Percentiles rank a stretch among this genome's conserved stretches.
These are phyloP conservation scores for Aspergillus sp. DNA, from an alignment of 2,329 filamentous ascomycete genomes.

Conservation along the genomic window DNA sequence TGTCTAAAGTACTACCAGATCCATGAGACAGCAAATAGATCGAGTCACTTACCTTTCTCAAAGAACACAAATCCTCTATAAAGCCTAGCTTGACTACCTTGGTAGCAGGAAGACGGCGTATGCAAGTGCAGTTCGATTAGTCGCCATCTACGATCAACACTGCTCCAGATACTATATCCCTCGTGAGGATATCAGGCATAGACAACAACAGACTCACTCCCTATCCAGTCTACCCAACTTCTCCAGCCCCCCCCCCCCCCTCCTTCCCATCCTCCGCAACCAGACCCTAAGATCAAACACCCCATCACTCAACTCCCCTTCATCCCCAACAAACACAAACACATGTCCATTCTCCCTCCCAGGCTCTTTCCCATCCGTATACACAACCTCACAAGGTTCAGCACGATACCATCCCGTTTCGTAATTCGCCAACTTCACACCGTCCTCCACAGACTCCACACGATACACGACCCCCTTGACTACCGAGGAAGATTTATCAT, in stretches of 20 bases:
- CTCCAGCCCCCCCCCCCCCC: background rate
- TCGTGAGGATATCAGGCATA: too few relatives aligned
- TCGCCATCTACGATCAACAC: too few relatives aligned
- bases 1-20: too few relatives aligned
- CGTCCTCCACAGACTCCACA: conserved; percentile 23
- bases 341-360: conserved; percentile 14
- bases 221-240: background rate
- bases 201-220: background rate
- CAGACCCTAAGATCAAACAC: conserved; percentile 23
- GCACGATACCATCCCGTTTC: conserved; percentile 25
- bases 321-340: conserved; percentile 25
- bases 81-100: too few relatives aligned
- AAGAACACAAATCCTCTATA: too few relatives aligned
- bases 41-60: too few relatives aligned
- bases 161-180: too few relatives aligned
- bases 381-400: conserved; percentile 19
- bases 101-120: too few relatives aligned
- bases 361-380: conserved; percentile 20
- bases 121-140: too few relatives aligned
- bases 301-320: conserved; percentile 21
- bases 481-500: conserved; percentile 18
- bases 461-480: conserved; percentile 28
- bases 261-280: conserved; percentile 17
- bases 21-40: too few relatives aligned
- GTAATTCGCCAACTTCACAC: conserved; percentile 24